Evolutionary conservation across 441 rosid species (phyloP).

Genomic region (Adansonia madagascariensis): DNA sequence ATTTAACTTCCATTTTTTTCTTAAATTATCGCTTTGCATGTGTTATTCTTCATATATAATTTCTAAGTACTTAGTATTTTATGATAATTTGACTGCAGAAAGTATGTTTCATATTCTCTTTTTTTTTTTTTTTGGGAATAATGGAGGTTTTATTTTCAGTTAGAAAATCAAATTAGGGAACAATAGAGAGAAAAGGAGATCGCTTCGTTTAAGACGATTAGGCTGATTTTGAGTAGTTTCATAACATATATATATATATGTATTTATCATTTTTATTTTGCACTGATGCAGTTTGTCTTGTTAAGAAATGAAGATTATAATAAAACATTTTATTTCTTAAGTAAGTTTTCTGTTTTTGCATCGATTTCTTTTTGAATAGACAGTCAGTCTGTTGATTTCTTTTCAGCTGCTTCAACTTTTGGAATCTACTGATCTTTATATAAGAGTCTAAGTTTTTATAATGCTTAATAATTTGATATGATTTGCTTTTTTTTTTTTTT

Average conservation of each 20-base stretch:
- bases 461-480: background rate
- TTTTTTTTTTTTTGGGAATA: background rate
- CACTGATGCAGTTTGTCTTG: background rate
- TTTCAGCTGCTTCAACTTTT: no score
- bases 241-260: background rate
- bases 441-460: slow-evolving; percentile 3
- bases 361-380: background rate
- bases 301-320: background rate
- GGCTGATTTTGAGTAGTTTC: background rate
- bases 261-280: background rate
- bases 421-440: background rate
- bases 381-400: no score
- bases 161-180: slow-evolving; percentile 18
- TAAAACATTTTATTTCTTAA: background rate
- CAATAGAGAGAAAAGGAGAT: background rate
- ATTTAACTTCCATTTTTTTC: background rate
- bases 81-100: background rate
- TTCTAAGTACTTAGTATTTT: background rate
- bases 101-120: background rate
- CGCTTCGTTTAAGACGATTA: background rate
- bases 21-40: background rate
- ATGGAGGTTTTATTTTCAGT: background rate
- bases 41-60: background rate
- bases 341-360: background rate
- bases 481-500: no score